Base-by-base conservation (phyloP, 1,284 basidiomycete species). In the Inonotus hispidus region DNA sequence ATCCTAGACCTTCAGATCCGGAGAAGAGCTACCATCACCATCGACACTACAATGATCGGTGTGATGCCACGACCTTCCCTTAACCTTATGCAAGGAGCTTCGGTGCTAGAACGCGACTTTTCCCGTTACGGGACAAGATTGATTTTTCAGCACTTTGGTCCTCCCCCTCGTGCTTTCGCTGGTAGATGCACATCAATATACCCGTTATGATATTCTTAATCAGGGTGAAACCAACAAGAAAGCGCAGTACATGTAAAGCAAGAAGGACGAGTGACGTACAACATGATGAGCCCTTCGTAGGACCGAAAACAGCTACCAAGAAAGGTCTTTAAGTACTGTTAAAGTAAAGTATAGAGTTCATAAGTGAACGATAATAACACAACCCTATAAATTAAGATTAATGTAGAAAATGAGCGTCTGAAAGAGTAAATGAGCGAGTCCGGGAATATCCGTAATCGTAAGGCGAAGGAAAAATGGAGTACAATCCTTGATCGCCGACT, bases 1-100 rank as follows among this genome's bases (percentile, higher is more conserved):
- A 63, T 27, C 56, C 27, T 27, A 32, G 58, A n/a, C 32, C 43
- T 11, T 53, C 62, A 13, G 58, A 27, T 16, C 58, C 58, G 16
- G 29, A 52, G 23, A 38, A 57, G 47, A 37, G 53, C 23, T 38
- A 50, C 19, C 39, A 50, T 43, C 37, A 23, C 49, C 19, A 11
- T 49, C n/a, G 27, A 25, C 27, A 35, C 2, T 21, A 14, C 2
- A 27, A 58, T 27, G 61, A 62, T 59, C 21, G 13, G 23, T 55
- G 54, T 46, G 50, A 56, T 16, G 50, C 32, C 19, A 52, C 50
- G 23, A 16, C 47, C 3, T 3, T 32, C 23, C 49, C 47, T 38
- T n/a, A n/a, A n/a, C 41, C 59, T 3, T 25, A n/a, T 21, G 39
- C 52, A 37, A 54, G 27, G 29, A 60, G 52, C 25, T 11, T 35